These are phyloP conservation scores for Naematelia aurantialba DNA, from an alignment of 768 basidiomycete genomes.

Conservation along the genomic window DNA sequence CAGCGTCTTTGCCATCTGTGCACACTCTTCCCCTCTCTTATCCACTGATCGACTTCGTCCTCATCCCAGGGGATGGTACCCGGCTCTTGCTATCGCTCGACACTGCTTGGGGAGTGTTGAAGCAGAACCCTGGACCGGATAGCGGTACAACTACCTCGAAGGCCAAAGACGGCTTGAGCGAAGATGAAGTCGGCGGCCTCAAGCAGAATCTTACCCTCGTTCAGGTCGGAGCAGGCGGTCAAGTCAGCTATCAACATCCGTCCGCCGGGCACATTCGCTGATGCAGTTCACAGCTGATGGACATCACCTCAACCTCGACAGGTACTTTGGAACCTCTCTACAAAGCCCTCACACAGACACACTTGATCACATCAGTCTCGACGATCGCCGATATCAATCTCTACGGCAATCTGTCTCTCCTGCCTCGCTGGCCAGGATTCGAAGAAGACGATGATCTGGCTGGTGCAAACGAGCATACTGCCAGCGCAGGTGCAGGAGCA, in stretches of 20 bases:
- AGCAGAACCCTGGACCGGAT: conserved; percentile 20
- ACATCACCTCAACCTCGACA: neutral
- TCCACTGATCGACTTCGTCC: conserved; percentile 38
- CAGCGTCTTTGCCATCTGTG: conserved; percentile 14
- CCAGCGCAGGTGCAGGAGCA: neutral
- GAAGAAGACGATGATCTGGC: conserved; percentile 46
- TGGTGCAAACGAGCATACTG: conserved; percentile 11
- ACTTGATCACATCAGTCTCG: neutral
- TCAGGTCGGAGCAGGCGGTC: conserved; percentile 15
- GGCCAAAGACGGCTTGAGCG: conserved; percentile 1
- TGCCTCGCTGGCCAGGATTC: conserved; percentile 43
- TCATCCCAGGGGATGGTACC: conserved; percentile 13
- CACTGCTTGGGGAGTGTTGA: conserved; percentile 42
- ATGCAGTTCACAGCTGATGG: neutral
- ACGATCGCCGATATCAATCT: conserved; percentile 25
- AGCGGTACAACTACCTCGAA: conserved; percentile 3
- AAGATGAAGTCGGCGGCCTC: conserved; percentile 15
- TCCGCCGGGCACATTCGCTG: neutral
- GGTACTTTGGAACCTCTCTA: neutral
- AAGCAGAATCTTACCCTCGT: conserved; percentile 11
- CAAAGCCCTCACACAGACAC: neutral
- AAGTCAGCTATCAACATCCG: conserved; percentile 13
- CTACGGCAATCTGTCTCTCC: conserved; percentile 36
- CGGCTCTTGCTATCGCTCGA: conserved; percentile 39
- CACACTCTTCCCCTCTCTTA: conserved; percentile 28